Percentiles rank a stretch among this genome's conserved stretches.
Conservation (phyloP, 192 early-diverging fungal genomes). For the Diversispora epigaea region DNA sequence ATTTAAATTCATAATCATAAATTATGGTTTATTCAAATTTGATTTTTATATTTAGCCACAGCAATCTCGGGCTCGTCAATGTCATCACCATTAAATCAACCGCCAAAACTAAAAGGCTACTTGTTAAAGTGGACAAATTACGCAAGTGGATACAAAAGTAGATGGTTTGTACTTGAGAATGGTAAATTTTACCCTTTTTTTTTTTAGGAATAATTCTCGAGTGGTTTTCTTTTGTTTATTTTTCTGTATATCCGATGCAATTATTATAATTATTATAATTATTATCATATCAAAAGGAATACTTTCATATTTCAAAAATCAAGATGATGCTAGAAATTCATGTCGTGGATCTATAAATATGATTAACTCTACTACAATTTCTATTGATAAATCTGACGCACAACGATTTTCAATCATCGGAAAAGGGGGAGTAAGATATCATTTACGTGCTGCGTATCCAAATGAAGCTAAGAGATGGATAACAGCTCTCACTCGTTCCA, state of each 20-base stretch:
- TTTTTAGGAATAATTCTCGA: neutral
- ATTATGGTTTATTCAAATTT: neutral
- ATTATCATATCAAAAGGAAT: conserved; percentile 34
- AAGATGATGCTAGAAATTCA: conserved; percentile 70
- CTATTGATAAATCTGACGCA: conserved; percentile 62
- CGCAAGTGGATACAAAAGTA: conserved; percentile 72
- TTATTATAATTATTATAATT: too few species aligned
- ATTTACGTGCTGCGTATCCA: conserved; percentile 62
- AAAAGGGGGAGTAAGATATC: conserved; percentile 72
- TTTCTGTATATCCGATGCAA: neutral
- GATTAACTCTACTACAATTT: conserved; percentile 61
- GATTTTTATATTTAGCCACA: conserved; percentile 18
- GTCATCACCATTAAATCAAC: conserved; percentile 52
- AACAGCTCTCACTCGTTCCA: conserved; percentile 72
- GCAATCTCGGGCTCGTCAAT: conserved; percentile 51
- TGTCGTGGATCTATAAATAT: conserved; percentile 81
- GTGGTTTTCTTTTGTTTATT: neutral
- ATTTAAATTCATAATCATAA: neutral
- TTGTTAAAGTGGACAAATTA: conserved; percentile 89
- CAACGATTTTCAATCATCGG: conserved; percentile 76
- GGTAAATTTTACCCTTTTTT: conserved; percentile 37
- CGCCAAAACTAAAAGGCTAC: conserved; percentile 62
- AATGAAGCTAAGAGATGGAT: conserved; percentile 84
- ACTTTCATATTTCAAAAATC: conserved; percentile 80
- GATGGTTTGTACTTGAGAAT: conserved; percentile 81